Evolutionary conservation across 116 monocot species (phyloP).

Genomic region (Iris pallida): DNA sequence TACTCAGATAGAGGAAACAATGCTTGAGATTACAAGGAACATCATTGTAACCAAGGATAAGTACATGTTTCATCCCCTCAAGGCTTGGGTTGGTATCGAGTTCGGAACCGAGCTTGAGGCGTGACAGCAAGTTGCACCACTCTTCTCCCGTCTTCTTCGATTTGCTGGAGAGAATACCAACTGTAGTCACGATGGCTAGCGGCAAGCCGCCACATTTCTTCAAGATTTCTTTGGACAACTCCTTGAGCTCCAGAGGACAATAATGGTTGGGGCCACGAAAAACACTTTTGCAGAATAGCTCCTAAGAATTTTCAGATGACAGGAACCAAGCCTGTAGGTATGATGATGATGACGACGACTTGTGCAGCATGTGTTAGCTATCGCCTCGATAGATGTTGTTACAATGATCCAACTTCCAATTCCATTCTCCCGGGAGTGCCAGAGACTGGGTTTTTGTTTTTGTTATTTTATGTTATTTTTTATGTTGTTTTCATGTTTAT

Average conservation of each 20-base stretch:
- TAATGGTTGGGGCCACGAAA: not conserved
- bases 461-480: no score
- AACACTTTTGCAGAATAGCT: constrained; percentile 2
- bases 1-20: constrained; percentile 14
- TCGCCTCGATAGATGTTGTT: no score
- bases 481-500: no score
- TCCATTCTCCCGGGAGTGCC: no score
- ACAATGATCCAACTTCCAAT: no score
- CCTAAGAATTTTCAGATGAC: not conserved
- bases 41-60: constrained; percentile 3
- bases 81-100: not conserved
- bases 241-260: not conserved
- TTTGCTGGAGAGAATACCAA: constrained; percentile 7
- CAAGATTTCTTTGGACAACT: constrained; percentile 1
- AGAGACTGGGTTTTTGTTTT: no score
- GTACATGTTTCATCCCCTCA: not conserved
- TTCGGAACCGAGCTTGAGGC: not conserved
- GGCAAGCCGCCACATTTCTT: constrained; percentile 14
- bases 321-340: not conserved
- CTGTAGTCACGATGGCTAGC: constrained; percentile 18
- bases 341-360: no score
- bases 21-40: constrained; percentile 12
- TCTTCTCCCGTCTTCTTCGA: not conserved
- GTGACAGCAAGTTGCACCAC: not conserved
- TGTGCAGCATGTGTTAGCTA: no score